A percentile compares a stretch with the other conserved stretches of the same genome.
Conservation (phyloP, 2,329 filamentous ascomycete species). For the Ophiostoma angusticollis region DNA sequence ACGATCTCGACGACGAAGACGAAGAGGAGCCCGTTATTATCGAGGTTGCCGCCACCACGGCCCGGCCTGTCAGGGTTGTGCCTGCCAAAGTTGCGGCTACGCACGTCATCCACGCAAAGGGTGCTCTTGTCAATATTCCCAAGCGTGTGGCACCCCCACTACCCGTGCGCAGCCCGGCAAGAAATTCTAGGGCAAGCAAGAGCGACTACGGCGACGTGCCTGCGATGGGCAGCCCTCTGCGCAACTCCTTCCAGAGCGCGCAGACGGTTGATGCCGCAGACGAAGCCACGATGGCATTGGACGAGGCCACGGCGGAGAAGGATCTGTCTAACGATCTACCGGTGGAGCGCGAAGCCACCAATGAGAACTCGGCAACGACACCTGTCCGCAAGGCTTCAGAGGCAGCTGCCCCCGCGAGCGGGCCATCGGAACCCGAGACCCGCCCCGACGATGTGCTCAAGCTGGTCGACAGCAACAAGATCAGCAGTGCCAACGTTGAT, state of each 20-base stretch:
- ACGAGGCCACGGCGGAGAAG: neutral
- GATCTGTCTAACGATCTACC: neutral
- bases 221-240: conserved; percentile 36
- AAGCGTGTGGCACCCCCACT: conserved; percentile 68
- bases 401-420: too few relatives aligned
- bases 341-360: neutral
- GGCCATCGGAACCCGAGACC: conserved; percentile 14
- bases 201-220: conserved; percentile 49
- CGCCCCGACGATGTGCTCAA: conserved; percentile 7
- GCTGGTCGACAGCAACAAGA: neutral
- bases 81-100: conserved; percentile 54
- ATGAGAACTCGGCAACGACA: neutral
- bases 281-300: too few relatives aligned
- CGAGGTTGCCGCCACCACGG: conserved; percentile 47
- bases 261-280: neutral
- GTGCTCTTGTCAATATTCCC: conserved; percentile 72
- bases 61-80: conserved; percentile 43
- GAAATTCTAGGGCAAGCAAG: conserved; percentile 40
- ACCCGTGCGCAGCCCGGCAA: conserved; percentile 61
- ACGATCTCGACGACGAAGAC: conserved; percentile 36
- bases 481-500: neutral
- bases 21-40: conserved; percentile 57
- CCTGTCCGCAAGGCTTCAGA: neutral
- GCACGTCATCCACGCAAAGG: conserved; percentile 57
- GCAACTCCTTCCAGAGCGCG: conserved; percentile 31